phyloP scores from a whole-genome alignment of 2,329 filamentous ascomycete genomes.

The Cryphonectria carpinicola region DNA sequence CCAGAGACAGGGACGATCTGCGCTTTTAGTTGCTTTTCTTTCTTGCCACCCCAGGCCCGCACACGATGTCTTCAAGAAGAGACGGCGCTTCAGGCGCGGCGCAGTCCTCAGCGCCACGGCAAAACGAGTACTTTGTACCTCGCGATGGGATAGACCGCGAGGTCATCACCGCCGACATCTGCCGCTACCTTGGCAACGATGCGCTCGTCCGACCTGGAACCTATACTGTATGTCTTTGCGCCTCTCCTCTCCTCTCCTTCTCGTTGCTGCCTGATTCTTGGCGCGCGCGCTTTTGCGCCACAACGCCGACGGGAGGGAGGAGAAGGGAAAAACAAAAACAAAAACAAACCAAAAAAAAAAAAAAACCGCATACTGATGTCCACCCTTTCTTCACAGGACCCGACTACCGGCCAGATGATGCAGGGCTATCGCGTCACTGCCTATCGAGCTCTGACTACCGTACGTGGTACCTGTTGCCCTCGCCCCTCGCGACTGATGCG shows the following conservation, averaged over 20 bases:
- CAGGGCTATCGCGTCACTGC: constrained; percentile 79
- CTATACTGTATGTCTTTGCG: constrained; percentile 48
- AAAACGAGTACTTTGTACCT: constrained; percentile 81
- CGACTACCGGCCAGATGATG: constrained; percentile 64
- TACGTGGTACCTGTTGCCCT: constrained; percentile 48
- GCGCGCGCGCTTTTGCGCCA: background rate
- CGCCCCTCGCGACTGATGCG: background rate
- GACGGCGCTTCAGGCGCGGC: constrained; percentile 37
- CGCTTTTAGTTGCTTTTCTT: constrained; percentile 17
- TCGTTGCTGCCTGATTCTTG: background rate
- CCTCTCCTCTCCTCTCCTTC: too few relatives aligned
- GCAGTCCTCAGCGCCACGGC: constrained; percentile 49
- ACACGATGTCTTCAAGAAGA: constrained; percentile 45
- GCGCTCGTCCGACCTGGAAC: constrained; percentile 76
- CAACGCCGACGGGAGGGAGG: too few relatives aligned
- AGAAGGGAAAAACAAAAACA: too few relatives aligned
- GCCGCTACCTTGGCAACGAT: constrained; percentile 82
- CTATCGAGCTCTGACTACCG: constrained; percentile 77
- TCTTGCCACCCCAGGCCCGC: constrained; percentile 8
- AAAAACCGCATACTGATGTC: constrained; percentile 8
- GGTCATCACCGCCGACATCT: constrained; percentile 83
- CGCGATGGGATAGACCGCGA: constrained; percentile 82
- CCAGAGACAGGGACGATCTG: constrained; percentile 10
- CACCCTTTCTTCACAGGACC: constrained; percentile 22
- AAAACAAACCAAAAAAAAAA: too few relatives aligned